Conservation (phyloP, 768 basidiomycete genomes). For the Auriscalpium microsporum region DNA sequence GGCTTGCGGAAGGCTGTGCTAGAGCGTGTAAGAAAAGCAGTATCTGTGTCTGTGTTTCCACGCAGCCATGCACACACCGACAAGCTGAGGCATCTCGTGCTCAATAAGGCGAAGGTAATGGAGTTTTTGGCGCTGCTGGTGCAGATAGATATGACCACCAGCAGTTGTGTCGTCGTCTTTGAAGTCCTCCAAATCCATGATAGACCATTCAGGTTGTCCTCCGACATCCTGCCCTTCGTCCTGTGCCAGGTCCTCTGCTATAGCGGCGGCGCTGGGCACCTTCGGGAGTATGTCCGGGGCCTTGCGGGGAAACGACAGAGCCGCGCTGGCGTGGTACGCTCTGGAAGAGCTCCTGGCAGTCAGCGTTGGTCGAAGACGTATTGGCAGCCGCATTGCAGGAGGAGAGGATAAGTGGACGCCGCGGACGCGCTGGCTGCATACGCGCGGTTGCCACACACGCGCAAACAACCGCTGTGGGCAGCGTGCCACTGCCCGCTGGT, state of each 20-base stretch:
- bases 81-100: conserved; percentile 80
- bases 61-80: conserved; percentile 41
- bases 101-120: conserved; percentile 82
- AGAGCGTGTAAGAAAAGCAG: not conserved
- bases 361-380: not conserved
- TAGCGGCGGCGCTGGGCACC: conserved; percentile 3
- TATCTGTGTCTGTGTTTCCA: not conserved
- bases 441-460: conserved; percentile 3
- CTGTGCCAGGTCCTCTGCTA: conserved; percentile 15
- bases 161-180: conserved; percentile 59
- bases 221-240: conserved; percentile 4
- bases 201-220: conserved; percentile 2
- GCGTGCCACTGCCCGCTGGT: too few species aligned
- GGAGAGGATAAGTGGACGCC: not conserved
- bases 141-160: conserved; percentile 62
- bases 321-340: conserved; percentile 20
- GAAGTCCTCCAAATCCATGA: conserved; percentile 28
- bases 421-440: not conserved
- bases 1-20: conserved; percentile 69
- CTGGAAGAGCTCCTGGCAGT: conserved; percentile 5
- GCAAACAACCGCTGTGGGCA: conserved; percentile 11
- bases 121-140: conserved; percentile 64
- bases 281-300: not conserved
- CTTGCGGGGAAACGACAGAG: conserved; percentile 8
- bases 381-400: not conserved